A percentile compares a stretch with the other conserved stretches of the same genome.
Evolutionary conservation across 1,139 yeast genomes (phyloP).

Genomic region (Pichia sp.): DNA sequence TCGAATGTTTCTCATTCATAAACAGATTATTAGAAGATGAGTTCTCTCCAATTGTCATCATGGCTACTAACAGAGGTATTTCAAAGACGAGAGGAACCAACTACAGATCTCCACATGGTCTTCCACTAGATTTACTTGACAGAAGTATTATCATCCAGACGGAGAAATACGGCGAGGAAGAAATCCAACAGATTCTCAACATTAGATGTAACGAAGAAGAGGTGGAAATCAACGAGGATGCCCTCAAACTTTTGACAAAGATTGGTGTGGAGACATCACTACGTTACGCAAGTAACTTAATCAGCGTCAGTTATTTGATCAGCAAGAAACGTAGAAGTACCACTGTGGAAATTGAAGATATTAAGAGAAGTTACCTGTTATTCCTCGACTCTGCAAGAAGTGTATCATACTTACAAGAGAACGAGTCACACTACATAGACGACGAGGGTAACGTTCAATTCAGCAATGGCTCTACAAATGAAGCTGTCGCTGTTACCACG

Average conservation of each 20-base stretch:
- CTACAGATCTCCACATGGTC: conserved; percentile 93
- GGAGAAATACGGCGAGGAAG: conserved; percentile 65
- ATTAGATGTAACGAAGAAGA: conserved; percentile 97
- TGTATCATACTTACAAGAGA: conserved; percentile 70
- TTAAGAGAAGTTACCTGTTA: conserved; percentile 79
- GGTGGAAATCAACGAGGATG: conserved; percentile 76
- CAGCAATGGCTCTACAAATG: not conserved
- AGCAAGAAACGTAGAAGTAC: conserved; percentile 72
- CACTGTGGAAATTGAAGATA: conserved; percentile 70
- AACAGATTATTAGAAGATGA: conserved; percentile 97
- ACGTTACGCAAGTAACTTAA: conserved; percentile 88
- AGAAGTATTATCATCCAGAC: conserved; percentile 92
- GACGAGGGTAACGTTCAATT: conserved; percentile 56
- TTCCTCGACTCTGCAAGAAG: conserved; percentile 87
- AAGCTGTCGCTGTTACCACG: too few relatives aligned
- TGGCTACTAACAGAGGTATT: conserved; percentile 98
- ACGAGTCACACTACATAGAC: conserved; percentile 61
- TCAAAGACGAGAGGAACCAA: conserved; percentile 89
- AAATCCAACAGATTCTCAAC: conserved; percentile 75
- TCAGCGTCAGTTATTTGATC: conserved; percentile 81
- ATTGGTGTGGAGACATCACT: conserved; percentile 90
- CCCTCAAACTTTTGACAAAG: conserved; percentile 82
- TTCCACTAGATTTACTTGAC: conserved; percentile 91
- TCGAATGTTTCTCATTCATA: conserved; percentile 92
- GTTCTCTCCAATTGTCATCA: conserved; percentile 92